Evolutionary conservation across 1,139 yeast genomes (phyloP).

Genomic region (Pichia norvegensis): DNA sequence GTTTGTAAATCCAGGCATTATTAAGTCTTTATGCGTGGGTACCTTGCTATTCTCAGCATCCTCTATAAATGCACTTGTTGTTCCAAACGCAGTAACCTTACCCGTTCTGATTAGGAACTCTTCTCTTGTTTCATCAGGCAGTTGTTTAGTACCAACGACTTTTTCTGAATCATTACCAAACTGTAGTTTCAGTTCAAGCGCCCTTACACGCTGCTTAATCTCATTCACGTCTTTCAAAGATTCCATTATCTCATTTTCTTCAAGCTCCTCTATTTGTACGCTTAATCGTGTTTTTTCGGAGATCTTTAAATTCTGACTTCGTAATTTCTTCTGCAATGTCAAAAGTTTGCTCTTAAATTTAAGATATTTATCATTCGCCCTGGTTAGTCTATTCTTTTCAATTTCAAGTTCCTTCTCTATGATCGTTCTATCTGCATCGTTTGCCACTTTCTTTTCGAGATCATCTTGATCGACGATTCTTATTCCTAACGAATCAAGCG

Average conservation of each 20-base stretch:
- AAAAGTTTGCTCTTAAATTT: slow-evolving; percentile 29
- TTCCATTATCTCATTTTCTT: slow-evolving; percentile 45
- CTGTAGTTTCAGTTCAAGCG: slow-evolving; percentile 16
- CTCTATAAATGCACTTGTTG: slow-evolving; percentile 44
- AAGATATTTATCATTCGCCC: slow-evolving; percentile 44
- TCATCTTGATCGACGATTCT: slow-evolving; percentile 66
- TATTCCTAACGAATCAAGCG: slow-evolving; percentile 32
- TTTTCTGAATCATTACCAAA: neutral
- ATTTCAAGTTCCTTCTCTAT: slow-evolving; percentile 58
- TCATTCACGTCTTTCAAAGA: slow-evolving; percentile 57
- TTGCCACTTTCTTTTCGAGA: slow-evolving; percentile 63
- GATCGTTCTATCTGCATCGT: slow-evolving; percentile 58
- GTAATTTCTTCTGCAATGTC: slow-evolving; percentile 5
- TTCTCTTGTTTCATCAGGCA: slow-evolving; percentile 65
- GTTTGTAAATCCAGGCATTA: slow-evolving; percentile 35
- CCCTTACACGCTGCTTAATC: slow-evolving; percentile 47
- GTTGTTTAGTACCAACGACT: slow-evolving; percentile 20
- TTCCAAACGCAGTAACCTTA: slow-evolving; percentile 89
- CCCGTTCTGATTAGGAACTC: slow-evolving; percentile 86
- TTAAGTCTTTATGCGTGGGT: slow-evolving; percentile 35
- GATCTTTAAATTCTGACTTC: slow-evolving; percentile 29
- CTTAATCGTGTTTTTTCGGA: slow-evolving; percentile 53
- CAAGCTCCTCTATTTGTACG: slow-evolving; percentile 48
- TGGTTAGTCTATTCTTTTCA: slow-evolving; percentile 66
- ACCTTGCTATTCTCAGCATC: slow-evolving; percentile 21